phyloP scores from a whole-genome alignment of 1,284 basidiomycete genomes.

The Leccinum fuscescens region DNA sequence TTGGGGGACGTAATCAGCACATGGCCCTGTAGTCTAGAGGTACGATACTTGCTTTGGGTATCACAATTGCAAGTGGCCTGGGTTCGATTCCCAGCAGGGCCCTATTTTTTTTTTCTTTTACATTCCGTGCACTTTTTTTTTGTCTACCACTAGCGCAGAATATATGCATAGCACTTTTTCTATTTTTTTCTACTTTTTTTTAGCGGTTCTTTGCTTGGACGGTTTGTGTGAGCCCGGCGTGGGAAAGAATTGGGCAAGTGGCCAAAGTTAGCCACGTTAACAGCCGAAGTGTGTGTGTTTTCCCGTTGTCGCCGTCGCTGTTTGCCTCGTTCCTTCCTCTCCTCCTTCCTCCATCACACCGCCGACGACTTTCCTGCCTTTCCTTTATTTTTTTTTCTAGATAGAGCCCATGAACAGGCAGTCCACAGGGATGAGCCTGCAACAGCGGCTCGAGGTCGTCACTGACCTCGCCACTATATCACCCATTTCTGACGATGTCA shows the following conservation, averaged over 20 bases:
- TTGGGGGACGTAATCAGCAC: background rate
- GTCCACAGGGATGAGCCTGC: conserved; percentile 44
- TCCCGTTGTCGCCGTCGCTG: conserved; percentile 18
- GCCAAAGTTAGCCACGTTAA: conserved; percentile 26
- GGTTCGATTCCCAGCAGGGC: conserved; percentile 50
- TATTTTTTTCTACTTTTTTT: background rate
- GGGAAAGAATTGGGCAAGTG: conserved; percentile 13
- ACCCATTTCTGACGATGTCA: conserved; percentile 65
- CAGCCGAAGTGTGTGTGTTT: conserved; percentile 10
- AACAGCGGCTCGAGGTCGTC: conserved; percentile 67
- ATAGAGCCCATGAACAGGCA: conserved; percentile 34
- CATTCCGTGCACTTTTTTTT: background rate
- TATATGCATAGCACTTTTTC: no score
- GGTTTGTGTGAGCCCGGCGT: conserved; percentile 11
- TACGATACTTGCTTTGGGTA: conserved; percentile 54
- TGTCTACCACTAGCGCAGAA: background rate
- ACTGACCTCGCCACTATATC: conserved; percentile 62
- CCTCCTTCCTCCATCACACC: background rate
- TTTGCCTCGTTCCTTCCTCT: conserved; percentile 23
- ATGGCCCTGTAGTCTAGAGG: conserved; percentile 46
- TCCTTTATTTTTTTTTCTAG: background rate
- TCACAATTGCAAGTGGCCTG: conserved; percentile 46
- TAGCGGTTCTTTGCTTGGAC: background rate
- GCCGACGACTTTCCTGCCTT: background rate
- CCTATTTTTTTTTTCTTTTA: conserved; percentile 21